A percentile compares a stretch with the other conserved stretches of the same genome.
Conservation (phyloP, 1,284 basidiomycete genomes). For the Mrakiaceae sp. region DNA sequence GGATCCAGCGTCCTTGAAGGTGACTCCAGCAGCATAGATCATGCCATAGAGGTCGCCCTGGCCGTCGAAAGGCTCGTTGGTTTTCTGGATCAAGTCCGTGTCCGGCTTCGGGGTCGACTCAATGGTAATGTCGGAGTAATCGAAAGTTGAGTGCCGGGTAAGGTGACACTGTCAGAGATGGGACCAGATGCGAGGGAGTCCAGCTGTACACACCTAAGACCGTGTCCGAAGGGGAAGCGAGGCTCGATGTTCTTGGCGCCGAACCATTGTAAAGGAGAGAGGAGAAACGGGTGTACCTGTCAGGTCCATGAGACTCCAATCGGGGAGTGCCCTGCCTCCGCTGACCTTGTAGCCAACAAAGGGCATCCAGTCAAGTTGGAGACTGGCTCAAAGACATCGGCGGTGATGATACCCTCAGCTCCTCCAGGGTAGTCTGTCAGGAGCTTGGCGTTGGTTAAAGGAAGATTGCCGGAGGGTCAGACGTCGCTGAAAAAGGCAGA, state of each 20-base stretch:
- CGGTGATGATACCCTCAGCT: constrained; percentile 27
- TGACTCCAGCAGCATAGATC: constrained; percentile 27
- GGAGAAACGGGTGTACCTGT: background rate
- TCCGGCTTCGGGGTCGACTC: constrained; percentile 22
- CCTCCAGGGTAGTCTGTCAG: constrained; percentile 32
- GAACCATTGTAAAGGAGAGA: constrained; percentile 29
- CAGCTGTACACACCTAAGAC: constrained; percentile 25
- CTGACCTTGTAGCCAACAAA: constrained; percentile 33
- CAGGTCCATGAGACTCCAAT: background rate
- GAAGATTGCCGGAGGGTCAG: constrained; percentile 27
- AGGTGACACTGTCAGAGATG: too few species aligned
- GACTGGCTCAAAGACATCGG: constrained; percentile 19
- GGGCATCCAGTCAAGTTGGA: constrained; percentile 33
- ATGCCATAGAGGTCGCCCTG: constrained; percentile 31
- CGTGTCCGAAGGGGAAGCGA: constrained; percentile 39
- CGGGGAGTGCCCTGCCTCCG: background rate
- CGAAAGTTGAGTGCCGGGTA: constrained; percentile 31
- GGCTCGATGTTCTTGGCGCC: constrained; percentile 35
- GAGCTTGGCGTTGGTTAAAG: constrained; percentile 39
- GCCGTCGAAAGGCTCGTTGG: constrained; percentile 34
- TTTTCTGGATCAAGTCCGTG: constrained; percentile 31
- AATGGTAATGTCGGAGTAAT: constrained; percentile 27
- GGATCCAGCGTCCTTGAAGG: constrained; percentile 37
- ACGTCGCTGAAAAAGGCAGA: constrained; percentile 13
- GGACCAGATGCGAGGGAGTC: too few species aligned